Evolutionary conservation across 345 rosid genomes (phyloP), one percentile per base, ranked within the genome.

Genomic region (Lumnitzera racemosa): DNA sequence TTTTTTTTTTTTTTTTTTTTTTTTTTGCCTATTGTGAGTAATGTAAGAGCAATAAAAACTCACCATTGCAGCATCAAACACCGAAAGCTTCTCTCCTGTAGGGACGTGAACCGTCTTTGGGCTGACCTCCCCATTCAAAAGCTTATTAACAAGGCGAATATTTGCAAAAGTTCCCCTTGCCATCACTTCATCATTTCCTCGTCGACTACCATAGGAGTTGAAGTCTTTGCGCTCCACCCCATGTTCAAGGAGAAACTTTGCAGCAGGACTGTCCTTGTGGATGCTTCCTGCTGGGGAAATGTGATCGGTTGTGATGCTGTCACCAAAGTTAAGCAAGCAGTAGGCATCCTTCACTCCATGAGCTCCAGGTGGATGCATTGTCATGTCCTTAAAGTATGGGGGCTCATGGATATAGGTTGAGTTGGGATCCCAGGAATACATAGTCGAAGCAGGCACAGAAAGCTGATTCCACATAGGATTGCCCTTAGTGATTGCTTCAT

Each of bases 401-500:
- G 99, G 97, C 65, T 94, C 99, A 17, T 94, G 99, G 70, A 94
- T 90, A 79, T 94, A 94, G 67, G 97, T 94, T 49, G 99, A 94
- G 59, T 77, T 81, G 16, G 86, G 77, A 58, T 94, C 96, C 99
- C 97, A 94, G 7, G 89, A 74, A 63, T 88, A 94, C 17, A 83
- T 72, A 56, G 74, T 70, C 58, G 63, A 47, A 46, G 77, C 76
- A 23, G 97, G 86, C 48, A 88, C 95, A 2, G 89, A 70, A 4
- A 94, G 75, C 55, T 83, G 65, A 77, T 90, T 94, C 99, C 99
- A 94, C 87, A 81, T 94, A 57, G 92, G 82, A 61, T 94, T 90
- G 46, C 99, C 99, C 81, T 86, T 88, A 53, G 99, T 94, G 65
- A 94, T 90, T 31, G 99, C 72, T 74, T 94, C 78, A 49, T 94